Evolutionary conservation across 208 protist species (phyloP).

Genomic region (Acanthamoeba comandoni): DNA sequence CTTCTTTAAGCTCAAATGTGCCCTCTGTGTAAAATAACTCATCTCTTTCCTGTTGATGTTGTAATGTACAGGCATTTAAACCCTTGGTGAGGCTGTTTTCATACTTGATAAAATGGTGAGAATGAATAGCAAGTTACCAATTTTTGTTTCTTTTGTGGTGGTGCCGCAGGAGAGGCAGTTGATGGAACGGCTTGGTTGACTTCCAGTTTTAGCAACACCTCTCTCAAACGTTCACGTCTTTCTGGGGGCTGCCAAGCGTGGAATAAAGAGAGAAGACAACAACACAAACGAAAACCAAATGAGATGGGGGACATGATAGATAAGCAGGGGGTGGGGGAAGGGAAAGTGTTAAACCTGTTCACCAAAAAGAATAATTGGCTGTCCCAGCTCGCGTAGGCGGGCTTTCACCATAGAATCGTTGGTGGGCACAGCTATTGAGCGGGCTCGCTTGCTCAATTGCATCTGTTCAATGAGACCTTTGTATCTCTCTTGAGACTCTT

Average conservation of each 20-base stretch:
- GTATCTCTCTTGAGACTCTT: slow-evolving; percentile 25
- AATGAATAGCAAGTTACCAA: neutral
- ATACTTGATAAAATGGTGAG: no score
- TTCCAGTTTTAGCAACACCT: slow-evolving; percentile 62
- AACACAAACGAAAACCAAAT: neutral
- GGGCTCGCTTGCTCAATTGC: slow-evolving; percentile 73
- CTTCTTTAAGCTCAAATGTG: slow-evolving; percentile 49
- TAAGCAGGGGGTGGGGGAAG: neutral
- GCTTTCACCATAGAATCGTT: slow-evolving; percentile 83
- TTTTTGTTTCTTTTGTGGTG: slow-evolving; percentile 46
- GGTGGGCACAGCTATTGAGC: slow-evolving; percentile 84
- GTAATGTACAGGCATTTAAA: no score
- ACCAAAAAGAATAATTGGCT: slow-evolving; percentile 87
- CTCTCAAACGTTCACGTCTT: slow-evolving; percentile 79
- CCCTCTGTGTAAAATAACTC: slow-evolving; percentile 84
- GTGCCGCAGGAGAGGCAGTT: neutral
- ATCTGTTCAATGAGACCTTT: slow-evolving; percentile 37
- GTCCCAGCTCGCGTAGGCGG: slow-evolving; percentile 80
- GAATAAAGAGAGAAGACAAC: neutral
- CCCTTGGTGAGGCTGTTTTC: no score
- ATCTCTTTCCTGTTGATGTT: neutral
- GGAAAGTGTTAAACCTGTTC: slow-evolving; percentile 68
- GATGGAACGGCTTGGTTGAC: slow-evolving; percentile 44
- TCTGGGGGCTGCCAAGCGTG: slow-evolving; percentile 74
- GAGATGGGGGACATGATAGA: neutral